phyloP scores from a whole-genome alignment of 176 grass and related monocot genomes.

The Cenchrus americanus region DNA sequence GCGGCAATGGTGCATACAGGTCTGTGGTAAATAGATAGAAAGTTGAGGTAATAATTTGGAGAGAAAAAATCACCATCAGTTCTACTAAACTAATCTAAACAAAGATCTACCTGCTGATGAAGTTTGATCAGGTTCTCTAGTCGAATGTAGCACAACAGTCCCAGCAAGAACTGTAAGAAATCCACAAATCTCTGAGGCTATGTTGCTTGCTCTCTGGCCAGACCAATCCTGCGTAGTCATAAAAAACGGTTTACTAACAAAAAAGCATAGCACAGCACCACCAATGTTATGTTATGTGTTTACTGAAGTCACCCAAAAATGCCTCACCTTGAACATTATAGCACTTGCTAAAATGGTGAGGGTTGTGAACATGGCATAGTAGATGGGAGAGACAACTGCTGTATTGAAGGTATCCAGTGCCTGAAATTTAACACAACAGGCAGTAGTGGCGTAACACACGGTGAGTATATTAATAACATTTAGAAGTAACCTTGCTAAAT shows the following conservation, averaged over 20 bases:
- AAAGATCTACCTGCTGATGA: conserved; percentile 61
- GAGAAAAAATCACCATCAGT: neutral
- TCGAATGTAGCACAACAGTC: conserved; percentile 86
- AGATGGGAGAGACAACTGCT: conserved; percentile 94
- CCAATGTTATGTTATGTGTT: neutral
- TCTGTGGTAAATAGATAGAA: conserved; percentile 56
- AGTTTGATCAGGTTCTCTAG: conserved; percentile 79
- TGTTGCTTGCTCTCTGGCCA: conserved; percentile 87
- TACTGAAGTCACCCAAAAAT: neutral
- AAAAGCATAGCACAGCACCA: neutral
- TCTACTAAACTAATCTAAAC: conserved; percentile 21
- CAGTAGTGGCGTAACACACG: neutral
- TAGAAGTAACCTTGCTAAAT: neutral
- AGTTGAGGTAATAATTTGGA: neutral
- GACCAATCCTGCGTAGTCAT: conserved; percentile 78
- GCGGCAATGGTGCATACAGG: conserved; percentile 74
- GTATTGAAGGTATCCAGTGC: conserved; percentile 97
- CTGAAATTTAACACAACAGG: conserved; percentile 48
- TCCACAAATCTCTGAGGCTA: conserved; percentile 87
- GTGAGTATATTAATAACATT: conserved; percentile 1
- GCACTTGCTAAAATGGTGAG: conserved; percentile 95
- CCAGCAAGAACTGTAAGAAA: conserved; percentile 91
- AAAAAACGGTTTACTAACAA: conserved; percentile 25
- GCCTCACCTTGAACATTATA: conserved; percentile 97
- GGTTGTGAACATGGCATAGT: conserved; percentile 98